Base-by-base conservation (phyloP, 257 asterid species). In the Salvia rosmarinus region DNA sequence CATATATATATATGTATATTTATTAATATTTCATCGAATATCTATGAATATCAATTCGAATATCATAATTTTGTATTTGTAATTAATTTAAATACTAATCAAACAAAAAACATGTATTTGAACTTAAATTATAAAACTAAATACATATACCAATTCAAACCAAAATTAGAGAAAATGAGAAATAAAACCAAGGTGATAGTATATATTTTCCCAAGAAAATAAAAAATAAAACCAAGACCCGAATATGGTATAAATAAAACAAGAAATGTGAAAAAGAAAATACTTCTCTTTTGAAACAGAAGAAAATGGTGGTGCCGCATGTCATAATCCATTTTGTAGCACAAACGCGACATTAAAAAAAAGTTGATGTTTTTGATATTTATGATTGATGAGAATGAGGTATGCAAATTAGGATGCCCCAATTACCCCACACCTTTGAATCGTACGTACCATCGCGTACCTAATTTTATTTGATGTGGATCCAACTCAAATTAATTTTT, bases 381-480 rank as follows among this genome's bases (percentile, higher is more conserved):
- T 58, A 63, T 70, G 3, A 63, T 37, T 44, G 23, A 23, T 43
- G 44, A 50, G 11, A 58, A 64, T 79, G 80, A 79, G 44, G 70
- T 70, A 54, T 66, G 80, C 75, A 75, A 70, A 40, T 66, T 79
- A 43, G 83, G 80, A 79, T 34, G 55, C 64, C 70, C 49, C 25
- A 6, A 0, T 40, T 21, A 43, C 51, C 14, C n/a, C n/a, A n/a
- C n/a, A n/a, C n/a, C n/a, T 16, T 67, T 19, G 3, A 44, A 49
- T 25, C 54, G 51, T 61, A 64, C 68, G 57, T 64, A 52, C 63
- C 71, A 59, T 60, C 68, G 6, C 55, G 25, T 67, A 73, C 82
- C 78, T 78, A 78, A 78, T 78, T 78, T 63, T 23, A 39, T 73
- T 64, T 68, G 75, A 62, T 78, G 66, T 72, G 81, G 77, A 77